Evolutionary conservation across 306 rosid species (phyloP), one percentile per base, ranked within the genome.

Genomic region (Neltuma alba): DNA sequence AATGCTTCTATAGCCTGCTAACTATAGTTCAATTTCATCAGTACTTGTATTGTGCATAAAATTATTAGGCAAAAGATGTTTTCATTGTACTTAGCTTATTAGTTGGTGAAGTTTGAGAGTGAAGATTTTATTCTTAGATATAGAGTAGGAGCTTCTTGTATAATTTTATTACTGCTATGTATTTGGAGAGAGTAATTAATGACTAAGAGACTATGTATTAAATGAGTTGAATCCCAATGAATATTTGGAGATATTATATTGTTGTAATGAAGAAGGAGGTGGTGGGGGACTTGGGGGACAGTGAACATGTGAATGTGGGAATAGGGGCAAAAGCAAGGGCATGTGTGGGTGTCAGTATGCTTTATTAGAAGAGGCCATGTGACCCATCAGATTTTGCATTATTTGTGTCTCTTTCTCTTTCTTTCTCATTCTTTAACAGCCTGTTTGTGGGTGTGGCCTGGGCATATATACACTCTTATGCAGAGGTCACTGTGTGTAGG

Each of bases 311-410:
- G 91, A 89, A 83, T 66, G 87, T 89, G 89, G 36, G 83, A 86
- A 85, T 66, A 80, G 85, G 85, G 93, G 90, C 5, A 44, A 13
- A 81, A 85, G 90, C 93, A 91, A 77, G 77, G 85, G 92, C 98
- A 90, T 90, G 97, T 89, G 94, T 86, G 76, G 41, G 86, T 91
- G 95, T 92, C 94, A 94, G 96, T 78, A 83, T 89, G 87, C 93
- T 89, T 90, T 87, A 36, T 63, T 40, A 9, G 44, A 9, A 40
- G 44, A 77, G 80, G 78, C 90, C 97, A 89, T 93, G 97, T 93
- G 97, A 89, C 85, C 88, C 84, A 79, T 79, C 75, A 87, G 81
- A 81, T 81, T 88, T 81, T 71, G 89, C 88, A 87, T 89, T 87
- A 85, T 93, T 87, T 85, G 77, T 76, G 78, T 78, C 62, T 76